These are phyloP conservation scores for Lasiosphaeris hirsuta DNA, from an alignment of 495 filamentous ascomycete species.

Conservation along the genomic window DNA sequence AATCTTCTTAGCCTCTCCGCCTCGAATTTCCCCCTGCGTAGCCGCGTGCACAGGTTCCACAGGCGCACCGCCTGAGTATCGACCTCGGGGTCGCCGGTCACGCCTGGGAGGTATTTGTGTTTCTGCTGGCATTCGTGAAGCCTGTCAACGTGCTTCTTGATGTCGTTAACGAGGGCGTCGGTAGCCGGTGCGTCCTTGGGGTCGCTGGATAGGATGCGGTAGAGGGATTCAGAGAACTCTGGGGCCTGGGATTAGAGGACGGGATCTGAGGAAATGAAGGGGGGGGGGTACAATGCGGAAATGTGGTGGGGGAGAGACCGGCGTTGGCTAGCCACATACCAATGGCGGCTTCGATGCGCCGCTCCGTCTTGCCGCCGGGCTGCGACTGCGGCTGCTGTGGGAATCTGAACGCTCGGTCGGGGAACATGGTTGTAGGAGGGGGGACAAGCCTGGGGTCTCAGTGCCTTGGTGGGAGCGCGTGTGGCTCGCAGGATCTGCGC, in stretches of 20 bases:
- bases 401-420: neutral
- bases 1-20: constrained; percentile 20
- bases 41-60: constrained; percentile 65
- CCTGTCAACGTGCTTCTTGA: constrained; percentile 33
- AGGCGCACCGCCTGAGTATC: constrained; percentile 53
- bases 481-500: too few species aligned
- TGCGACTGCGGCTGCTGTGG: neutral
- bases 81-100: constrained; percentile 38
- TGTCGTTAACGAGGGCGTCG: constrained; percentile 33
- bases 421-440: constrained; percentile 7
- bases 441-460: too few species aligned
- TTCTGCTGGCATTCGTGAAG: constrained; percentile 25
- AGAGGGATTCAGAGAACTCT: constrained; percentile 24
- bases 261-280: neutral
- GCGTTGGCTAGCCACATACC: constrained; percentile 10
- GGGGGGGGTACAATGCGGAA: neutral
- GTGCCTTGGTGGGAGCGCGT: neutral
- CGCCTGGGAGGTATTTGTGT: constrained; percentile 5
- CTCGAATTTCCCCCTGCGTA: constrained; percentile 33
- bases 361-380: constrained; percentile 9
- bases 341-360: constrained; percentile 22
- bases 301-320: too few species aligned
- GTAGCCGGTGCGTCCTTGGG: constrained; percentile 16
- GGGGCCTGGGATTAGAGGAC: neutral
- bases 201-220: constrained; percentile 19